These are phyloP conservation scores for Plasmopara viticola DNA, from an alignment of 352 stramenopile genomes.

Conservation along the genomic window DNA sequence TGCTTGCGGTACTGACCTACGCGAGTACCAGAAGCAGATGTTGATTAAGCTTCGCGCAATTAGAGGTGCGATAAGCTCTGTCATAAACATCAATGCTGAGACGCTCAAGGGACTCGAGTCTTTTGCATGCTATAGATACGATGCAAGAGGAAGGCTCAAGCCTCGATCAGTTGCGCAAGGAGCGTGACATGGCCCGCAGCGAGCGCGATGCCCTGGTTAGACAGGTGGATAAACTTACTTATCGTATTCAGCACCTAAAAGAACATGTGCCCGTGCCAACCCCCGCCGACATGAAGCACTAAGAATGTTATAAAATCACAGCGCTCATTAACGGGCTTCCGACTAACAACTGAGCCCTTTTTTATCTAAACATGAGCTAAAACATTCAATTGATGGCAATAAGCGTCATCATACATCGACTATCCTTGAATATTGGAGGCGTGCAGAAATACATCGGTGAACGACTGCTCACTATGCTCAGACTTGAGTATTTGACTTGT, in stretches of 20 bases:
- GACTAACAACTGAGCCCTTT: too few relatives aligned
- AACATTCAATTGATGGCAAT: too few relatives aligned
- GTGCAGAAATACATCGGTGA: too few relatives aligned
- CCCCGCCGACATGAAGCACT: conserved; percentile 20
- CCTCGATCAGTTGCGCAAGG: conserved; percentile 50
- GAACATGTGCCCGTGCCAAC: conserved; percentile 50
- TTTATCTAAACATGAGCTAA: too few relatives aligned
- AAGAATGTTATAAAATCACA: background rate
- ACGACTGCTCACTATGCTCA: too few relatives aligned
- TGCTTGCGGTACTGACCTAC: conserved; percentile 54
- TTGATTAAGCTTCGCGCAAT: conserved; percentile 57
- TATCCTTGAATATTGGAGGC: too few relatives aligned
- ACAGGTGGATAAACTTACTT: conserved; percentile 76
- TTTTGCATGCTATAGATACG: conserved; percentile 31
- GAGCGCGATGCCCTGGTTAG: conserved; percentile 61
- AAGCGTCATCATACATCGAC: too few relatives aligned
- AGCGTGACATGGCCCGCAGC: conserved; percentile 47
- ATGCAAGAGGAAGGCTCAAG: conserved; percentile 59
- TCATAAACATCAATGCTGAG: background rate
- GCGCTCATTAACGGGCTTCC: too few relatives aligned
- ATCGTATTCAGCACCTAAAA: conserved; percentile 71
- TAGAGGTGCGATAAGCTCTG: conserved; percentile 21
- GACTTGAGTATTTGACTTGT: too few relatives aligned
- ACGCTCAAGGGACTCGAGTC: background rate
- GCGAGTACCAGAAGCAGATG: conserved; percentile 61